A percentile compares a stretch with the other conserved stretches of the same genome.
Conservation (phyloP, 2,329 filamentous ascomycete genomes). For the Myriosclerotinia duriaeana region DNA sequence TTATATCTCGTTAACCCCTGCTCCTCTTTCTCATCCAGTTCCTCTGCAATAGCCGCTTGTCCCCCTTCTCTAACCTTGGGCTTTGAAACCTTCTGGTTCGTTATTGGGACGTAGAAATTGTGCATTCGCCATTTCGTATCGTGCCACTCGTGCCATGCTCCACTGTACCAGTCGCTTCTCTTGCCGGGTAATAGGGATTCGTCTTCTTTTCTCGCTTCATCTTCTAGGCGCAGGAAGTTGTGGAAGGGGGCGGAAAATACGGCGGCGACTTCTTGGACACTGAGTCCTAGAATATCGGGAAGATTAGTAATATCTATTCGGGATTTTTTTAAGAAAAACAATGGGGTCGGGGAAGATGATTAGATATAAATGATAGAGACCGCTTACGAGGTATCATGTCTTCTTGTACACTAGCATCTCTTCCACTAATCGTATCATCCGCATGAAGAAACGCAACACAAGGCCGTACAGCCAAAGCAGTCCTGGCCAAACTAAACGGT, state of each 20-base stretch:
- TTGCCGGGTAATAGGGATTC: conserved; percentile 33
- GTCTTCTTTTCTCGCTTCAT: conserved; percentile 50
- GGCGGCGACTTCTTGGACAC: conserved; percentile 88
- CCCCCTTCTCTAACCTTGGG: conserved; percentile 47
- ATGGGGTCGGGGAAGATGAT: too few species aligned
- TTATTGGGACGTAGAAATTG: conserved; percentile 85
- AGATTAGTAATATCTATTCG: too few species aligned
- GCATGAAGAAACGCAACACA: conserved; percentile 77
- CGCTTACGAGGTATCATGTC: conserved; percentile 65
- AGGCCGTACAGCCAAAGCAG: conserved; percentile 70
- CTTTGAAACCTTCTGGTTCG: conserved; percentile 66
- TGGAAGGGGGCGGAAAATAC: conserved; percentile 89
- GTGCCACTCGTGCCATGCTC: conserved; percentile 78
- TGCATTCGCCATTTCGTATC: conserved; percentile 79
- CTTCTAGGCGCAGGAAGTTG: conserved; percentile 68
- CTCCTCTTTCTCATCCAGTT: conserved; percentile 50
- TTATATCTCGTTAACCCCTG: conserved; percentile 61
- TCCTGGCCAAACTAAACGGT: conserved; percentile 72
- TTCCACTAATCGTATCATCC: conserved; percentile 45
- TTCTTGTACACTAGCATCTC: conserved; percentile 58
- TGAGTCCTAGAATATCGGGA: conserved; percentile 47
- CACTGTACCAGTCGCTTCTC: conserved; percentile 71
- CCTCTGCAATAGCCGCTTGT: conserved; percentile 48
- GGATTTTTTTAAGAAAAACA: too few species aligned
- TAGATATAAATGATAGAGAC: too few species aligned